Evolutionary conservation across 495 filamentous ascomycete genomes (phyloP), one percentile per base, ranked within the genome.

Genomic region (Stereocaulon alpinum): DNA sequence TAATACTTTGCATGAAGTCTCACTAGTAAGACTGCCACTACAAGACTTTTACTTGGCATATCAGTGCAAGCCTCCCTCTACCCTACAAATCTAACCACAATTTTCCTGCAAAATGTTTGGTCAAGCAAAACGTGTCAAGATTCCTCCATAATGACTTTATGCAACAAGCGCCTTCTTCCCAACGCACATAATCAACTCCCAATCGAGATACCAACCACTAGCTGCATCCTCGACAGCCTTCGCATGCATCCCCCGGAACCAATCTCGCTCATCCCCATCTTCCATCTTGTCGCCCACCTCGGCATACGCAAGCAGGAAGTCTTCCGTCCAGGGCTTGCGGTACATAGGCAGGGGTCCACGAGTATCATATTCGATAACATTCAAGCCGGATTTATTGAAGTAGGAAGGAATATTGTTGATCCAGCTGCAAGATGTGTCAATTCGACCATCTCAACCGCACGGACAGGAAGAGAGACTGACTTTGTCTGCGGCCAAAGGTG

Each of bases 291-390:
- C 49, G 0, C 42, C 52, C n/a, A 61, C 27, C 40, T 44, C 59
- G 5, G 52, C 53, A 30, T 41, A 53, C 2, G 51, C 53, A 17
- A 56, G 56, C 12, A 61, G 41, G 4, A 37, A 50, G 4, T 61
- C 59, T 34, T 61, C 52, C 29, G 56, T 61, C 59, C 59, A 61
- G 20, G 59, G 52, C n/a, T 61, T 56, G 40, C 59, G 59, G 24
- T 61, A 61, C 7, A 57, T 30, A 2, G 59, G 53, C 0, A 61
- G 54, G 11, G 59, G 59, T 41, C 53, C 15, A 9, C 56, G 34
- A 3, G 37, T 14, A 27, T 48, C 42, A 30, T 57, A 27, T 3
- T 49, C 52, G 22, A 61, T 4, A 17, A 61, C 59, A 6, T 49
- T 6, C 12, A 61, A 44, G 37, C 37, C 44, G 17, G 52, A 41